Evolutionary conservation across 2,329 filamentous ascomycete genomes (phyloP).

Genomic region (Hypoxylon sp.): DNA sequence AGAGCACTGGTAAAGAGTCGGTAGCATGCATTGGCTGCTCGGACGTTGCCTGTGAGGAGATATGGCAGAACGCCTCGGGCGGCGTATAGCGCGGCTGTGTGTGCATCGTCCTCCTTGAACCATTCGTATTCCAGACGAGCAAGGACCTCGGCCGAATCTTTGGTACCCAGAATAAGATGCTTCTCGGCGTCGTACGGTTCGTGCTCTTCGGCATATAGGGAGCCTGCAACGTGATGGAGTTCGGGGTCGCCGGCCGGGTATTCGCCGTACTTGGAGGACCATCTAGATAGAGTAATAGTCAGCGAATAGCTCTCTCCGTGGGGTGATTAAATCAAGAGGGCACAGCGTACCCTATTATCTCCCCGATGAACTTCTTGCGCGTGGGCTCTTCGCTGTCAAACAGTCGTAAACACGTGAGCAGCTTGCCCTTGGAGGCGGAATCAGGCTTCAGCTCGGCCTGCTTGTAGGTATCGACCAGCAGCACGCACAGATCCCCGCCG

Average conservation of each 20-base stretch:
- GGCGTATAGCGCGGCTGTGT: slow-evolving; percentile 87
- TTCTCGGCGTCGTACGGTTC: slow-evolving; percentile 93
- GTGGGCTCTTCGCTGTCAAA: slow-evolving; percentile 89
- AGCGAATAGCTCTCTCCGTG: slow-evolving; percentile 15
- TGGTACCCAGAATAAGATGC: slow-evolving; percentile 88
- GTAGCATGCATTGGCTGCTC: slow-evolving; percentile 86
- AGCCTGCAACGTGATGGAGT: slow-evolving; percentile 90
- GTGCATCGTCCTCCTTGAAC: slow-evolving; percentile 90
- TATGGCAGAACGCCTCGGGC: slow-evolving; percentile 91
- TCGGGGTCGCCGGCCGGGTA: slow-evolving; percentile 94
- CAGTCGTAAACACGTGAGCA: slow-evolving; percentile 82
- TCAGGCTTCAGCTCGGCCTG: slow-evolving; percentile 86
- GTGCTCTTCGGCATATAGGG: slow-evolving; percentile 90
- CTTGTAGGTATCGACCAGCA: slow-evolving; percentile 90
- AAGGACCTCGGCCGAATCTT: slow-evolving; percentile 84
- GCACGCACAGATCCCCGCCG: slow-evolving; percentile 87
- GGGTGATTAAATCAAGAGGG: slow-evolving; percentile 4
- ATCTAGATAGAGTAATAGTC: slow-evolving; percentile 60
- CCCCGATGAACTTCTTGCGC: slow-evolving; percentile 89
- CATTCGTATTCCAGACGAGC: slow-evolving; percentile 89
- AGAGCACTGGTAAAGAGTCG: slow-evolving; percentile 79
- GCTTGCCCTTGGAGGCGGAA: slow-evolving; percentile 76
- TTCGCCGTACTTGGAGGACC: slow-evolving; percentile 87
- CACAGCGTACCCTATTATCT: slow-evolving; percentile 77
- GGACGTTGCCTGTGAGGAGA: slow-evolving; percentile 88